Evolutionary conservation across 208 protist species (phyloP).

Genomic region (Trypanosoma theileri): DNA sequence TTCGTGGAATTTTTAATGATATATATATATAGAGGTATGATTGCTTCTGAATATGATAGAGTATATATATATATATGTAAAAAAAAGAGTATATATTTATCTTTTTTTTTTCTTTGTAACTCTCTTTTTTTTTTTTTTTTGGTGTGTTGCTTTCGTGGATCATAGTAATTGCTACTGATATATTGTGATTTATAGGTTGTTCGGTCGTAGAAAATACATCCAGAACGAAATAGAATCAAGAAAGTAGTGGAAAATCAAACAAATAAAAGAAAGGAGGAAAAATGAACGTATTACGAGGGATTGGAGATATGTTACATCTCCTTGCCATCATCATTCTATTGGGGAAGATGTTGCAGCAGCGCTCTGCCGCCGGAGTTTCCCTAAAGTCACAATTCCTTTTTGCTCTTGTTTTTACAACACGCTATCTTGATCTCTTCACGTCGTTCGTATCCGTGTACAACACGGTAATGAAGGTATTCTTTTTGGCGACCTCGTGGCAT

Average conservation of each 20-base stretch:
- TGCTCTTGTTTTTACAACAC: slow-evolving; percentile 88
- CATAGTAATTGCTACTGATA: not conserved
- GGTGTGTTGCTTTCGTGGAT: not conserved
- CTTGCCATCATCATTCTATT: slow-evolving; percentile 91
- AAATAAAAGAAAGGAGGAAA: not conserved
- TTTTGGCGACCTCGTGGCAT: slow-evolving; percentile 77
- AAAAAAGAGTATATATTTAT: not conserved
- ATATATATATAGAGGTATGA: not conserved
- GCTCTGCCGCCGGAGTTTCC: slow-evolving; percentile 90
- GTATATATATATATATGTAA: not conserved
- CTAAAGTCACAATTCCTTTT: slow-evolving; percentile 95
- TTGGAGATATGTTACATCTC: slow-evolving; percentile 94
- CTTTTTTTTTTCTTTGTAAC: not conserved
- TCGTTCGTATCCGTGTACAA: slow-evolving; percentile 89
- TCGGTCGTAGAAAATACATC: not conserved
- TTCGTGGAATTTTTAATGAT: not conserved
- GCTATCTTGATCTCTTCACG: slow-evolving; percentile 94
- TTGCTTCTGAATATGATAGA: not conserved
- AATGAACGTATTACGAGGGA: slow-evolving; percentile 89
- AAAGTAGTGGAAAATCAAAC: not conserved
- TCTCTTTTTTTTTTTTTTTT: not conserved
- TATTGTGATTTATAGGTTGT: not conserved
- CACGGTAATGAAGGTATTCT: slow-evolving; percentile 95
- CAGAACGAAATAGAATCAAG: not conserved
- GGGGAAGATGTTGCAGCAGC: slow-evolving; percentile 90